Base-by-base conservation (phyloP, 805 yeast genomes). In the Candida piceae region DNA sequence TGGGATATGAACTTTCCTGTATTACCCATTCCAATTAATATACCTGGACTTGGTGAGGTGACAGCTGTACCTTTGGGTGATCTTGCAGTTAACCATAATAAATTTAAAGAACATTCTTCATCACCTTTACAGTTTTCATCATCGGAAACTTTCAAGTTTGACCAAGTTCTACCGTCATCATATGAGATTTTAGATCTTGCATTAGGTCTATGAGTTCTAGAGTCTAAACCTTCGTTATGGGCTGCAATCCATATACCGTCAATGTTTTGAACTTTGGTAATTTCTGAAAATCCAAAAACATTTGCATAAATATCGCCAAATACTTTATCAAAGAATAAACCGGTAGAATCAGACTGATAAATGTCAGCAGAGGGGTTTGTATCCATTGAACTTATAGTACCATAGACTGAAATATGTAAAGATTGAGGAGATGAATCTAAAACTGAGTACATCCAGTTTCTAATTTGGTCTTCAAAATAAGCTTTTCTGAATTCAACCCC, bases 1-100 rank as follows among this genome's bases (percentile, higher is more conserved):
- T 37, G 40, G 2, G 65, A 64, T 27, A 86, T 59, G 12, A 51
- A 47, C 27, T 70, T 72, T 7, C 97, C 97, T 20, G 85, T 93
- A 53, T 78, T 83, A 23, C 98, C 98, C 17, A 84, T 74, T 16
- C 85, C 97, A 36, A 60, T 29, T 12, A 66, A 29, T 21, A 69
- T 69, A 29, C 79, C 81, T 0, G 83, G 78, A 0, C 81, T 71
- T 8, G 79, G 77, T 3, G 72, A 74, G 0, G 72, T 63, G 7
- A 60, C 67, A n/a, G 57, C 48, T 13, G 60, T 60, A 2, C 72
- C 75, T 30, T 59, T 60, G 4, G 75, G 74, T 29, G 63, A 54
- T 29, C 60, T 43, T 40, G 61, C 64, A 2, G 55, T 41, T 12
- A 61, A 40, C 39, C 63, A 46, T 24, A 62, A 32, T 5, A 69